Evolutionary conservation across 1,284 basidiomycete genomes (phyloP).

Genomic region (Vanrija pseudolonga): DNA sequence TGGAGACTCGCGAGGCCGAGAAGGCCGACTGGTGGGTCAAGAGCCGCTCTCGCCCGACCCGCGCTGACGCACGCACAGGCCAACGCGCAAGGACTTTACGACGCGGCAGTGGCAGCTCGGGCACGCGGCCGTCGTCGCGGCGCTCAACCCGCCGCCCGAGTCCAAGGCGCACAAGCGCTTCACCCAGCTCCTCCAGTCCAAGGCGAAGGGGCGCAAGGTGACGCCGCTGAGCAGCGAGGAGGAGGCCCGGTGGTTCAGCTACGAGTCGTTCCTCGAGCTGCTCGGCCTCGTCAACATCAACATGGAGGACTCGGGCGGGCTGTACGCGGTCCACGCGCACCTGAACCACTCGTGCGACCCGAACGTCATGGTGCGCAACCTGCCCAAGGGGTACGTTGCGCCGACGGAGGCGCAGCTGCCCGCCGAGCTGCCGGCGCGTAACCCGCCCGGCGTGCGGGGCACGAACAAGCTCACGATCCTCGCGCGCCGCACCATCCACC

Average conservation of each 20-base stretch:
- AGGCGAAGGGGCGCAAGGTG: slow-evolving; percentile 57
- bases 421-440: slow-evolving; percentile 55
- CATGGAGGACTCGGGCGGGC: slow-evolving; percentile 77
- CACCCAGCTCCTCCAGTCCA: slow-evolving; percentile 39
- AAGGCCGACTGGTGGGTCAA: slow-evolving; percentile 41
- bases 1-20: slow-evolving; percentile 35
- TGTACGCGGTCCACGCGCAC: slow-evolving; percentile 81
- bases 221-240: slow-evolving; percentile 56
- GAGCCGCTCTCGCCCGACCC: neutral
- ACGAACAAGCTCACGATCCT: slow-evolving; percentile 54
- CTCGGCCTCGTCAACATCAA: slow-evolving; percentile 83
- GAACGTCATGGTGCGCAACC: slow-evolving; percentile 61
- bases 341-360: slow-evolving; percentile 79
- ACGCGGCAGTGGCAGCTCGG: slow-evolving; percentile 65
- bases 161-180: slow-evolving; percentile 13
- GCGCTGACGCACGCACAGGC: neutral
- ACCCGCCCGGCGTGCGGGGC: slow-evolving; percentile 25
- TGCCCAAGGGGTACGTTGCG: slow-evolving; percentile 45
- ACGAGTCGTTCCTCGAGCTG: slow-evolving; percentile 66
- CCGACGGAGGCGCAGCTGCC: slow-evolving; percentile 59
- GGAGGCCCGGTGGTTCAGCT: slow-evolving; percentile 63
- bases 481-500: slow-evolving; percentile 62
- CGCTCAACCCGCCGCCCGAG: slow-evolving; percentile 27
- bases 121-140: slow-evolving; percentile 54
- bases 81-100: neutral